phyloP scores from a whole-genome alignment of 2,329 filamentous ascomycete species.

The Cladosporium halotolerans region DNA sequence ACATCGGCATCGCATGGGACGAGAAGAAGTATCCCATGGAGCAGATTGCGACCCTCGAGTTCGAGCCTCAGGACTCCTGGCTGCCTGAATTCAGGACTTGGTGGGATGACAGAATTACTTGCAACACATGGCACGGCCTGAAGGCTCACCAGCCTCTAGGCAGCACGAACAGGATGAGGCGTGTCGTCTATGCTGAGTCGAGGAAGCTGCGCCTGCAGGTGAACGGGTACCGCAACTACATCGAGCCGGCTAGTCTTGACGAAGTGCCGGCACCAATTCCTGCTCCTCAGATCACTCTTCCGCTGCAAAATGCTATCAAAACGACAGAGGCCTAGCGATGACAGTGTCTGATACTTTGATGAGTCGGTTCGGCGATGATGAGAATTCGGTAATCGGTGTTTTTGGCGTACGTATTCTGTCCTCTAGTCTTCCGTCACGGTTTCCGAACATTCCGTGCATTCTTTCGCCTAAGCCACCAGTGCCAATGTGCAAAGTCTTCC shows the following conservation, averaged over 20 bases:
- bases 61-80: constrained; percentile 36
- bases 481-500: too few species aligned
- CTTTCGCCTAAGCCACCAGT: too few species aligned
- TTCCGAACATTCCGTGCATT: too few species aligned
- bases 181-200: constrained; percentile 37
- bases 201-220: constrained; percentile 35
- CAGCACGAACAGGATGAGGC: constrained; percentile 35
- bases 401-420: too few species aligned
- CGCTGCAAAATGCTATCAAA: constrained; percentile 19
- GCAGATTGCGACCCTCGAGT: constrained; percentile 32
- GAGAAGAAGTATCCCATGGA: constrained; percentile 29
- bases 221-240: constrained; percentile 36
- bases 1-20: constrained; percentile 30
- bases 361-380: too few species aligned
- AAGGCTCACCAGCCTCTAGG: constrained; percentile 35
- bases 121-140: constrained; percentile 36
- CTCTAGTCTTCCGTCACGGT: too few species aligned
- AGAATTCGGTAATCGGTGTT: too few species aligned
- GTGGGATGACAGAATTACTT: constrained; percentile 37
- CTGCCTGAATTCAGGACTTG: constrained; percentile 35
- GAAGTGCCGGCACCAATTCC: constrained; percentile 33
- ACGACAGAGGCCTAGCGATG: background rate
- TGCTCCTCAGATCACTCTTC: constrained; percentile 22
- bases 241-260: constrained; percentile 32
- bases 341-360: too few species aligned